Evolutionary conservation across 352 stramenopile species (phyloP).

Genomic region (Blastocystis sp.): DNA sequence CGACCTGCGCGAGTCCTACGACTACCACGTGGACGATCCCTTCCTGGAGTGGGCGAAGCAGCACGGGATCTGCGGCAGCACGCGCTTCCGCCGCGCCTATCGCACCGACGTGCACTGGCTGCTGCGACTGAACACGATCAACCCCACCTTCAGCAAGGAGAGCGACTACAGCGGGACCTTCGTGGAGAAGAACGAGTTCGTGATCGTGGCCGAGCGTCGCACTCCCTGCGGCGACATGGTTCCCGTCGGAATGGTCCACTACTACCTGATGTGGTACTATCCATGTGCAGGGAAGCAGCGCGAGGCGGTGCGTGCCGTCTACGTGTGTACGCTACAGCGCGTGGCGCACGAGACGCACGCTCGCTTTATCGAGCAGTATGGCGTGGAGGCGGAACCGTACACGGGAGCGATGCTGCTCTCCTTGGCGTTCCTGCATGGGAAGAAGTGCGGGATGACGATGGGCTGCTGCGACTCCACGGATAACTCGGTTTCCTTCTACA

Average conservation of each 20-base stretch:
- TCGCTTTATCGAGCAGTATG: not conserved
- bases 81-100: not conserved
- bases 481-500: constrained; percentile 47
- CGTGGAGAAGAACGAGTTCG: constrained; percentile 54
- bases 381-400: not conserved
- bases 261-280: constrained; percentile 50
- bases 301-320: not conserved
- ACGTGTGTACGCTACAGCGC: constrained; percentile 32
- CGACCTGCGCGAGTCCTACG: constrained; percentile 26
- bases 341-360: not conserved
- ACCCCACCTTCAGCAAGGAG: constrained; percentile 13
- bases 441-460: constrained; percentile 43
- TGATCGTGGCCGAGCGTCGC: constrained; percentile 21
- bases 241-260: constrained; percentile 50
- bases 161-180: constrained; percentile 1
- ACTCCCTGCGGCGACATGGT: not conserved
- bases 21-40: not conserved
- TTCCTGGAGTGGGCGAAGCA: not conserved
- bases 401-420: constrained; percentile 39
- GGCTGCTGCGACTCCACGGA: constrained; percentile 42
- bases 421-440: constrained; percentile 39
- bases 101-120: constrained; percentile 7
- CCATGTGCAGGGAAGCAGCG: constrained; percentile 5
- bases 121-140: constrained; percentile 39
- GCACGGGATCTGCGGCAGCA: not conserved